Base-by-base conservation (phyloP, 2,329 filamentous ascomycete genomes). In the Neonectria faginata region DNA sequence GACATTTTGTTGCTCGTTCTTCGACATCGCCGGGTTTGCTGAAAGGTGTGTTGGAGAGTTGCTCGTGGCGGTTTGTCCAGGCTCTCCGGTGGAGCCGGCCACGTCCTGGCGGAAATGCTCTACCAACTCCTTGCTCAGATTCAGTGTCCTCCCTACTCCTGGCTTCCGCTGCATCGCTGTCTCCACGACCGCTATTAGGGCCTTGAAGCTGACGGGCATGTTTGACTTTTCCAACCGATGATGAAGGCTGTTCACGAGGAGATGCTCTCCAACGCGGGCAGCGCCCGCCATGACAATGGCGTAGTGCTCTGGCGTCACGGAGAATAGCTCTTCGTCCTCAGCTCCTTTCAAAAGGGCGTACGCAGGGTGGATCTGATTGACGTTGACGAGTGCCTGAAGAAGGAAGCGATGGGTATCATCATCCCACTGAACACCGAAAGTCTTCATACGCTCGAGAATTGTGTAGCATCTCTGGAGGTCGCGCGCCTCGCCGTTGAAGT, bases 401-500 rank as follows among this genome's bases (percentile, higher is more conserved):
- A 88, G 78, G 27, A 82, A 79, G 25, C 80, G 76, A 69, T 87
- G 85, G 1, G 86, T 88, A 51, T 80, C 77, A 7, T 79, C 71
- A 65, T 87, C 78, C 79, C 85, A 87, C 10, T 80, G 73, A 12
- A 89, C 73, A 0, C 78, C 73, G 42, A 78, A 75, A 12, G 80
- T 75, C 22, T 79, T 81, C 87, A 89, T 89, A 39, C 73, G 65
- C 39, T 79, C 76, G 22, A 88, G 78, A 7, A 87, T 61, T 5
- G 78, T 79, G 70, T 87, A 84, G 57, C 86, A 80, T 52, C 79
- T 79, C n/a, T 74, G 75, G 7, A 88, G 75, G 57, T 84, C 82
- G 60, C 90, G 86, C 7, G 86, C 84, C 60, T 87, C 80, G 7
- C 92, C 92, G 75, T 93, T 86, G 65, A 91, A 87, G 60, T 86